phyloP scores from a whole-genome alignment of 257 asterid genomes.

The Fraxinus pennsylvanica region DNA sequence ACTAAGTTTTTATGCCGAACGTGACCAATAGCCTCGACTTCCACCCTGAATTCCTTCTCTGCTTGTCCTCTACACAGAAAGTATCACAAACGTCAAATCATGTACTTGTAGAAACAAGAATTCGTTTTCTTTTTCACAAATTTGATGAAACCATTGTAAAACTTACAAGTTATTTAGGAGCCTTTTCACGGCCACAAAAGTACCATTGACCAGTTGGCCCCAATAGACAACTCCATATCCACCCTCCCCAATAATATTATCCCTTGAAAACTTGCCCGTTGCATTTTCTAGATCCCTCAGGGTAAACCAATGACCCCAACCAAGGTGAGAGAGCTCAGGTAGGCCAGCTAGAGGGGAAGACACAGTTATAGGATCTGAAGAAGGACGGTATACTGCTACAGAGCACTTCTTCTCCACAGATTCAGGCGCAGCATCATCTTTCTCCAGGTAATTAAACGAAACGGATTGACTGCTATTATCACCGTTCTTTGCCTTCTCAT shows the following conservation, averaged over 20 bases:
- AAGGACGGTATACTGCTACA: slow-evolving; percentile 12
- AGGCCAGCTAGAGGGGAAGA: slow-evolving; percentile 64
- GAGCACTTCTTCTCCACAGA: slow-evolving; percentile 39
- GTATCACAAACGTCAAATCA: background rate
- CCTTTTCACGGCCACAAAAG: slow-evolving; percentile 75
- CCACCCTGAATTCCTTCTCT: slow-evolving; percentile 85
- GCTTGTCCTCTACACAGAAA: slow-evolving; percentile 72
- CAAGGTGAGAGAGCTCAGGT: slow-evolving; percentile 82
- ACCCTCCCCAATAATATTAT: slow-evolving; percentile 79
- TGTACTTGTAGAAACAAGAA: background rate
- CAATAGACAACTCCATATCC: slow-evolving; percentile 87
- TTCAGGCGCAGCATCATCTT: slow-evolving; percentile 32
- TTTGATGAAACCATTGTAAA: background rate
- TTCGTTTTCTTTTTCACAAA: background rate
- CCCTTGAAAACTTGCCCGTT: slow-evolving; percentile 63
- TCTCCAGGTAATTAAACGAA: slow-evolving; percentile 37
- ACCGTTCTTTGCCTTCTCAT: slow-evolving; percentile 32
- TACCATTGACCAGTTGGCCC: slow-evolving; percentile 65
- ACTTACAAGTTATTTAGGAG: slow-evolving; percentile 85
- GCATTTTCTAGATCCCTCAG: slow-evolving; percentile 76
- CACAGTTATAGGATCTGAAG: slow-evolving; percentile 27
- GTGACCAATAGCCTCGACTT: slow-evolving; percentile 92
- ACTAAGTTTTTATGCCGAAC: slow-evolving; percentile 88
- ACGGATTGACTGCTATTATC: slow-evolving; percentile 37
- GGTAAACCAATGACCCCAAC: slow-evolving; percentile 97